Base-by-base conservation (phyloP, 768 basidiomycete species). In the Cystobasidium onofrii region DNA sequence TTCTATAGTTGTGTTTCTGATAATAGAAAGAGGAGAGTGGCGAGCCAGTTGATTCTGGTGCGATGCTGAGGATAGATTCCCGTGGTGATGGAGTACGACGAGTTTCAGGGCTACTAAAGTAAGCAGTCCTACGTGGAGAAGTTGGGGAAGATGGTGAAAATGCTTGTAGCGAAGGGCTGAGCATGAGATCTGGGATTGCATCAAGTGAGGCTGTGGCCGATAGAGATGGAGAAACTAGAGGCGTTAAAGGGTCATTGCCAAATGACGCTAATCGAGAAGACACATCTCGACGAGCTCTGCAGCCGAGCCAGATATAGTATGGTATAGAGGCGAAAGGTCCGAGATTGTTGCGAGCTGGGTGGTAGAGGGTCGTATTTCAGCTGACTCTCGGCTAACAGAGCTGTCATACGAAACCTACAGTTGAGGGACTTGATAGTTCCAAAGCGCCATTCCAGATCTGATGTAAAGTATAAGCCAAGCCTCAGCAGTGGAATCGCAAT, bases 381-480 rank as follows among this genome's bases (percentile, higher is more conserved):
- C n/a, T n/a, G n/a, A n/a, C n/a, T n/a, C n/a, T n/a, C n/a, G n/a
- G n/a, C n/a, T n/a, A n/a, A n/a, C n/a, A n/a, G n/a, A n/a, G n/a
- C n/a, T n/a, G n/a, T n/a, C 85, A 12, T 85, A 12, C 3, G 41
- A 13, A 18, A 27, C 63, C 6, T 44, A 64, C 63, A 89, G 76
- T 90, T 90, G 82, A 86, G 88, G 27, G 64, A 34, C 18, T 69
- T 65, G 76, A 88, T 86, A 31, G 89, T 90, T 46, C 88, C 88
- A 81, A 90, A 90, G 73, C 86, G 86, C 80, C 90, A 89, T 80
- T 91, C 89, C 39, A 90, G 84, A 80, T 90, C 90, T 65, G 88
- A 86, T 0, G 75, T 63, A 7, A 34, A 4, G 27, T 7, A 15
- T 39, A 9, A 39, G 57, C 7, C 63, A 39, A 12, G 18, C 25